Percentiles rank a stretch among this genome's conserved stretches.
These are phyloP conservation scores for Apiospora kogelbergensis DNA, from an alignment of 2,329 filamentous ascomycete species.

Conservation along the genomic window DNA sequence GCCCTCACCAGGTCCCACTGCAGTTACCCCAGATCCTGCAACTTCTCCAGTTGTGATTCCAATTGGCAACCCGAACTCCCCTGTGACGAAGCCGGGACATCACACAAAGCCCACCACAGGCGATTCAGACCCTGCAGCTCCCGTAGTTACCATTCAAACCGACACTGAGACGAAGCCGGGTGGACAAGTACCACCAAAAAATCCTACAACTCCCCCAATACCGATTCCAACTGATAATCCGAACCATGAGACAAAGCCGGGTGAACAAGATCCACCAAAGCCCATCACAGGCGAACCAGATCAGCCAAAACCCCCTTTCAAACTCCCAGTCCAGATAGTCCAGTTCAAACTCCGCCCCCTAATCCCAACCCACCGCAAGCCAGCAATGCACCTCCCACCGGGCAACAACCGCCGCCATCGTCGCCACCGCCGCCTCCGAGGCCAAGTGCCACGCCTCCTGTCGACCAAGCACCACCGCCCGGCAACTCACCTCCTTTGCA, in stretches of 20 bases:
- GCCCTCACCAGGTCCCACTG: no score
- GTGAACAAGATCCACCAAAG: neutral
- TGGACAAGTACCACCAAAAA: neutral
- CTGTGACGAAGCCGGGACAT: no score
- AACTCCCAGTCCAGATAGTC: neutral
- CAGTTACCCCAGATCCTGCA: no score
- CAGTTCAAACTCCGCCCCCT: neutral
- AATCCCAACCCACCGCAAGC: neutral
- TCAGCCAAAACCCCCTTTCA: neutral
- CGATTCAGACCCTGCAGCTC: neutral
- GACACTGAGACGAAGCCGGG: neutral
- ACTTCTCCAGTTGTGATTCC: no score
- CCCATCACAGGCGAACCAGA: neutral
- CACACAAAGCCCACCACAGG: neutral
- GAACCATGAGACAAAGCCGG: neutral
- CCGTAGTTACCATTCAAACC: neutral
- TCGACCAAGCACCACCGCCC: neutral
- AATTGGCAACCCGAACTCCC: neutral
- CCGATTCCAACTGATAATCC: neutral
- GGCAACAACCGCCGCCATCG: neutral
- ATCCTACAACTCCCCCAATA: neutral
- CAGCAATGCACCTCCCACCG: neutral
- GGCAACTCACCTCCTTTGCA: neutral
- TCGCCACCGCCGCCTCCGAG: neutral
- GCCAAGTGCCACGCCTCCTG: neutral